Conservation (phyloP, 164 flowering plant genomes). For the Umbellularia californica region DNA sequence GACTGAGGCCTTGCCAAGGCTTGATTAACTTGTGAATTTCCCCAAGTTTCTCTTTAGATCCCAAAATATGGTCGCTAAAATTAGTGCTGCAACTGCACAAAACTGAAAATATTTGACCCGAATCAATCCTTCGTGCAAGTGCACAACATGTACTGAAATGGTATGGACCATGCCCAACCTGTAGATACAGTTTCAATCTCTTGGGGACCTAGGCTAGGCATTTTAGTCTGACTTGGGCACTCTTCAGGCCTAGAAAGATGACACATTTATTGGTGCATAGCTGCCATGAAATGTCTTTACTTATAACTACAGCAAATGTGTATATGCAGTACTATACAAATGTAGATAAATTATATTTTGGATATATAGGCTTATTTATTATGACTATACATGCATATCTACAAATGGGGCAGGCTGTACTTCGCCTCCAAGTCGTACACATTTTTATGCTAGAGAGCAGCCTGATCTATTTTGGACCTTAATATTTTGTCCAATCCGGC, state of each 20-base stretch:
- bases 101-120: background rate
- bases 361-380: background rate
- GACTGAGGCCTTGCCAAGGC: background rate
- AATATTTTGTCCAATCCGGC: no score
- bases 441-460: no score
- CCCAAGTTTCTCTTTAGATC: background rate
- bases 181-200: background rate
- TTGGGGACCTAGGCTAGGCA: background rate
- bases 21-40: background rate
- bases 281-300: background rate
- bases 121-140: background rate
- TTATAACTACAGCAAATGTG: background rate
- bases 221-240: background rate
- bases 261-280: background rate
- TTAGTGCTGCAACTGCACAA: background rate
- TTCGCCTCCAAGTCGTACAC: no score
- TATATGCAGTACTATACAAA: no score
- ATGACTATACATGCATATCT: background rate
- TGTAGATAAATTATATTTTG: background rate
- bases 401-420: no score
- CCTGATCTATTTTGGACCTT: no score
- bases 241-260: background rate
- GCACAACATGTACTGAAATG: background rate
- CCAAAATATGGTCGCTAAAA: background rate
- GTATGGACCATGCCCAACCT: background rate